These are phyloP conservation scores for Cyberlindnera euphorbiae DNA, from an alignment of 805 yeast species.

Conservation along the genomic window DNA sequence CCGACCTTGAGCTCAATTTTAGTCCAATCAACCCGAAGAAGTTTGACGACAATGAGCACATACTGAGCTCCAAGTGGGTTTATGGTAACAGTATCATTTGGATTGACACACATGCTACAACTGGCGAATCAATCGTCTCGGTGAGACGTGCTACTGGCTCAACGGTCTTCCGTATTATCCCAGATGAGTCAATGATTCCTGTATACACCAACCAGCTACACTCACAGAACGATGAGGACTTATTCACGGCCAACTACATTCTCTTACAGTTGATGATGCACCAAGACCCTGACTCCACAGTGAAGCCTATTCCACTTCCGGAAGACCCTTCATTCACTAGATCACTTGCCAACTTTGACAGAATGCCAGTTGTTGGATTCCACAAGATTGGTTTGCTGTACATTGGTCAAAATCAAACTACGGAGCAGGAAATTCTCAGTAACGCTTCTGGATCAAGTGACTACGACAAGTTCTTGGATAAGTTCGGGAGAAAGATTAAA, in stretches of 20 bases:
- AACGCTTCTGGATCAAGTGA: conserved; percentile 60
- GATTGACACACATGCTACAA: conserved; percentile 45
- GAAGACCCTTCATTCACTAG: conserved; percentile 42
- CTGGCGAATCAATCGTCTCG: conserved; percentile 48
- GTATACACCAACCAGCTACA: conserved; percentile 23
- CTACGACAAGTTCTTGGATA: conserved; percentile 54
- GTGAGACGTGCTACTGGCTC: conserved; percentile 68
- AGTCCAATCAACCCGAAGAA: conserved; percentile 21
- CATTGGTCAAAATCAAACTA: conserved; percentile 60
- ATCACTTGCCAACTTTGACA: conserved; percentile 60
- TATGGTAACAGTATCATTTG: conserved; percentile 53
- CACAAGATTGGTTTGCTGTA: conserved; percentile 78
- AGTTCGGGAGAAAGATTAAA: conserved; percentile 56
- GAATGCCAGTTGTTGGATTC: conserved; percentile 72
- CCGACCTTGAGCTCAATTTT: conserved; percentile 54
- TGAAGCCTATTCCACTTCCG: conserved; percentile 47
- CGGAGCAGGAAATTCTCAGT: conserved; percentile 58
- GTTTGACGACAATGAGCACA: conserved; percentile 24
- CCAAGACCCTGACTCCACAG: conserved; percentile 28
- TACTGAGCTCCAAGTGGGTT: conserved; percentile 48
- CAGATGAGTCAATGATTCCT: conserved; percentile 37
- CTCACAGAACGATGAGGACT: conserved; percentile 17
- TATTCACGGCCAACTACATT: conserved; percentile 41
- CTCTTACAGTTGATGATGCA: conserved; percentile 48
- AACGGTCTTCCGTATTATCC: conserved; percentile 38